Conservation (phyloP, 768 basidiomycete species). For the Solioccasus polychromus region DNA sequence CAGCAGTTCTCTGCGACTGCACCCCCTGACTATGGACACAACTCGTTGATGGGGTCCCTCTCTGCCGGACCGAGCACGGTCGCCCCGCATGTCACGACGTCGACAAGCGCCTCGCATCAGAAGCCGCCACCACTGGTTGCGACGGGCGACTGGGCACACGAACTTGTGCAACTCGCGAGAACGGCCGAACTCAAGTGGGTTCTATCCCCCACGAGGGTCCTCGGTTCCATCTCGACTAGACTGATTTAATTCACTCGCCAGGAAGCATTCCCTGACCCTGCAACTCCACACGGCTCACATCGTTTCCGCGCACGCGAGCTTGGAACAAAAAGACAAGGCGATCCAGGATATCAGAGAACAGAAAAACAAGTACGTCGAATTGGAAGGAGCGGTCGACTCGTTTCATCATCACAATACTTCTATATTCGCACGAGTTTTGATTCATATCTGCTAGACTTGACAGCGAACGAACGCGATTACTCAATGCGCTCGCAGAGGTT, state of each 20-base stretch:
- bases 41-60: conserved; percentile 30
- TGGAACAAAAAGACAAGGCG: conserved; percentile 74
- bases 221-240: conserved; percentile 2
- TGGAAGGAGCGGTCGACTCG: neutral
- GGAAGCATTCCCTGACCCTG: conserved; percentile 80
- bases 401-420: neutral
- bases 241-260: conserved; percentile 27
- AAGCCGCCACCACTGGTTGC: conserved; percentile 60
- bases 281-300: conserved; percentile 88
- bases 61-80: conserved; percentile 34
- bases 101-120: conserved; percentile 15
- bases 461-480: conserved; percentile 67
- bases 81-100: conserved; percentile 30
- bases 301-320: conserved; percentile 73
- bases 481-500: conserved; percentile 70
- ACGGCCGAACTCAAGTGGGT: conserved; percentile 86
- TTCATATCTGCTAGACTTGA: conserved; percentile 50
- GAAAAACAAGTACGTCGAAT: conserved; percentile 67
- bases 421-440: conserved; percentile 17
- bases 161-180: conserved; percentile 82
- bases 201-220: neutral
- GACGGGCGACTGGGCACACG: conserved; percentile 84
- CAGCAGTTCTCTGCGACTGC: conserved; percentile 33
- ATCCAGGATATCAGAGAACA: conserved; percentile 83
- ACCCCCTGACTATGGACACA: conserved; percentile 34